Conservation (phyloP, 352 stramenopile species). For the Lagenidium sp. region DNA sequence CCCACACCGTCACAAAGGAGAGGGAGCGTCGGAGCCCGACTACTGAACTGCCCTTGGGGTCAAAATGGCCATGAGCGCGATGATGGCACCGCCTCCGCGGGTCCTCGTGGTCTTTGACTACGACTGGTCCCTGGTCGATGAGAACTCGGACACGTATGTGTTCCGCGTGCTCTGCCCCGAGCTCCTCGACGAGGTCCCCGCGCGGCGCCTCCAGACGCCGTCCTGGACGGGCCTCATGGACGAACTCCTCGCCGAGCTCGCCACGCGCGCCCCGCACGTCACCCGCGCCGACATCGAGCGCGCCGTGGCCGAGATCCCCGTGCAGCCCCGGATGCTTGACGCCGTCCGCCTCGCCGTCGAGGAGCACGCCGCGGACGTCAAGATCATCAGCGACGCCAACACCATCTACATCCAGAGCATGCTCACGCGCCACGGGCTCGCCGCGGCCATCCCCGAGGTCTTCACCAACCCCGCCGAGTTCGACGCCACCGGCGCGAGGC, state of each 20-base stretch:
- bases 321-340: slow-evolving; percentile 62
- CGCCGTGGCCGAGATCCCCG: slow-evolving; percentile 37
- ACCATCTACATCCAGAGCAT: slow-evolving; percentile 76
- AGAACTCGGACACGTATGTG: slow-evolving; percentile 76
- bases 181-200: slow-evolving; percentile 27
- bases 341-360: slow-evolving; percentile 39
- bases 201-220: slow-evolving; percentile 13
- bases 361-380: slow-evolving; percentile 27
- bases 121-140: slow-evolving; percentile 78
- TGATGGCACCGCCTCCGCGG: slow-evolving; percentile 2
- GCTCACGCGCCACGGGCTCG: slow-evolving; percentile 29
- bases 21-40: background rate
- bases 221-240: slow-evolving; percentile 68
- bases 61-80: background rate
- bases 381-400: slow-evolving; percentile 77
- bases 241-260: slow-evolving; percentile 37
- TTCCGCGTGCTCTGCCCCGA: slow-evolving; percentile 59
- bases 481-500: slow-evolving; percentile 15
- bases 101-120: slow-evolving; percentile 77
- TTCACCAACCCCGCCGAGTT: slow-evolving; percentile 50
- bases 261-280: slow-evolving; percentile 25
- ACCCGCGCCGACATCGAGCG: slow-evolving; percentile 24
- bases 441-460: slow-evolving; percentile 27
- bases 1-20: background rate
- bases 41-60: too few species aligned